Conservation (phyloP, 2,329 filamentous ascomycete species). For the Pseudomassariella vexata region DNA sequence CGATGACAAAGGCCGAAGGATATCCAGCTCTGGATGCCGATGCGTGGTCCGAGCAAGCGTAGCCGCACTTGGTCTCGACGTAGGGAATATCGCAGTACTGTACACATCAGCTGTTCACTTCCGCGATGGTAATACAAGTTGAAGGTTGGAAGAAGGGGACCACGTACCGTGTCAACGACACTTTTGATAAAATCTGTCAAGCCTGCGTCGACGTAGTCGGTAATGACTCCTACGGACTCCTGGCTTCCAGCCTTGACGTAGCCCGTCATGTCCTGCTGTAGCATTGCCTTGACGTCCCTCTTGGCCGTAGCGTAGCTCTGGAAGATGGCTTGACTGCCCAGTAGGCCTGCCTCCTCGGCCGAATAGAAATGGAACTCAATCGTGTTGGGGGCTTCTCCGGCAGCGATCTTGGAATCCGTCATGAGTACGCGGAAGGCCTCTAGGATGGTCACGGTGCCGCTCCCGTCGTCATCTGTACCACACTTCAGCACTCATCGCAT, state of each 20-base stretch:
- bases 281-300: constrained; percentile 32
- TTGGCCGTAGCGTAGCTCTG: constrained; percentile 26
- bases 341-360: constrained; percentile 73
- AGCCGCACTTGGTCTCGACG: constrained; percentile 45
- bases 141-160: background rate
- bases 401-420: constrained; percentile 53
- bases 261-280: constrained; percentile 40
- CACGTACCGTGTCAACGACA: constrained; percentile 24
- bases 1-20: constrained; percentile 59
- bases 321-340: constrained; percentile 59
- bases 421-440: constrained; percentile 71
- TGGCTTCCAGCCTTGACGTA: constrained; percentile 23
- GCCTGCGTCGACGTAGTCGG: constrained; percentile 29
- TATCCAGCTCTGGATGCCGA: constrained; percentile 62
- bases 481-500: too few species aligned
- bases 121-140: too few species aligned
- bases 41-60: constrained; percentile 62
- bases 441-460: constrained; percentile 72
- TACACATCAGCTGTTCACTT: too few species aligned
- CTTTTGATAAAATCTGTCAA: constrained; percentile 32
- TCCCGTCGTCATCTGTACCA: constrained; percentile 70
- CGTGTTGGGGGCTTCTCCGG: constrained; percentile 63
- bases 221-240: constrained; percentile 31
- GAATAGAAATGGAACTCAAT: constrained; percentile 86
- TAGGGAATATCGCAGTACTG: constrained; percentile 32